Evolutionary conservation across 2,329 filamentous ascomycete genomes (phyloP), one percentile per base, ranked within the genome.

Genomic region (Fusarium sp.): DNA sequence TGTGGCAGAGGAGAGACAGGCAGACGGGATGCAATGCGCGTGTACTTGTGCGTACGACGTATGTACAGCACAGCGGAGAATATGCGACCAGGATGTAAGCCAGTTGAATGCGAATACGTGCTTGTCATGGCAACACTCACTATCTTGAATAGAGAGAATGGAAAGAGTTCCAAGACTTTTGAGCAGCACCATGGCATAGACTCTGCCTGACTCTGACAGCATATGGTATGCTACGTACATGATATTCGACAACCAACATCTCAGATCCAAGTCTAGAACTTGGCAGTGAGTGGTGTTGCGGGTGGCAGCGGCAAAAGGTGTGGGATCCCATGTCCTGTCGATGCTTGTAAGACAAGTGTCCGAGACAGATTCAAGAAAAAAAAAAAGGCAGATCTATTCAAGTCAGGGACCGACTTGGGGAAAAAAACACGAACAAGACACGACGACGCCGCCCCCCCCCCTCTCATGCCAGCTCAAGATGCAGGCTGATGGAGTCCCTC

Each of bases 61-160:
- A 31, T 23, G 54, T 57, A 44, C 54, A 42, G 40, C 40, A 25
- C 55, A 36, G 64, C 57, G 55, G 59, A 64, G 56, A 62, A 61
- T 55, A 65, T 20, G 25, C 27, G 8, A 46, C 42, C 20, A 25
- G 42, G 42, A 25, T 31, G 50, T 25, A 25, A 38, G 31, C 65
- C 51, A 68, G 62, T 66, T 63, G 50, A 25, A 57, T 57, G 44
- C 55, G 64, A 59, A 66, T 68, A 68, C 65, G 62, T 66, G 51
- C 61, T 62, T 55, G n/a, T 54, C 33, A 38, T 13, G 50, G 33
- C 20, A n/a, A 33, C 54, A 29, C 31, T 29, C 54, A 29, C 31
- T 29, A 57, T 44, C n/a, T 42, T 46, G 36, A 14, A 20, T 13
- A 23, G 29, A 33, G 38, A 57, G 29, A 33, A 27, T 46, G 33